These are phyloP conservation scores for Saccharomycopsis selenospora DNA, from an alignment of 805 yeast genomes.

Conservation along the genomic window DNA sequence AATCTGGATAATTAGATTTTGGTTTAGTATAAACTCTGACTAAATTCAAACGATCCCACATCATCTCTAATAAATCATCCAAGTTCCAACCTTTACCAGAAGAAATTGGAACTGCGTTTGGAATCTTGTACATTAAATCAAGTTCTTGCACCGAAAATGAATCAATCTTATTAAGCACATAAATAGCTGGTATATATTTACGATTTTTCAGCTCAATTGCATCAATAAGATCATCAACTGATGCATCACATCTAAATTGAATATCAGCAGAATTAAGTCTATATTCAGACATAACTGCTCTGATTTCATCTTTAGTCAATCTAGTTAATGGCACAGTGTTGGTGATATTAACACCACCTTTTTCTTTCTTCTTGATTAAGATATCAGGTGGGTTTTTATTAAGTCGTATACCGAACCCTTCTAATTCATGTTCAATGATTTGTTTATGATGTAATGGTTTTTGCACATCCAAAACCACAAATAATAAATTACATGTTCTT, in stretches of 20 bases:
- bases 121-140: constrained; percentile 83
- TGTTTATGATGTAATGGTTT: constrained; percentile 92
- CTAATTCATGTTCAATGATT: constrained; percentile 89
- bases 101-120: constrained; percentile 95
- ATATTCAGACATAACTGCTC: constrained; percentile 95
- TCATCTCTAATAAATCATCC: constrained; percentile 85
- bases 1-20: constrained; percentile 90
- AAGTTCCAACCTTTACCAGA: constrained; percentile 96
- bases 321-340: constrained; percentile 90
- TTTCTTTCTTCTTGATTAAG: constrained; percentile 82
- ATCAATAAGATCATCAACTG: constrained; percentile 94
- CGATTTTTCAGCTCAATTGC: constrained; percentile 85
- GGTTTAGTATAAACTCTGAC: constrained; percentile 98
- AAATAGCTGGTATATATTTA: constrained; percentile 91
- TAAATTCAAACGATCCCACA: constrained; percentile 90
- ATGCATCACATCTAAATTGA: constrained; percentile 95
- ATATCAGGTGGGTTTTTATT: constrained; percentile 92
- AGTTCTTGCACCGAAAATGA: constrained; percentile 90
- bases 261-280: constrained; percentile 93
- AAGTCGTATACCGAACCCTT: constrained; percentile 94
- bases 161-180: constrained; percentile 93
- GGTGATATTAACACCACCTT: constrained; percentile 92
- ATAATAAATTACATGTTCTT: constrained; percentile 89
- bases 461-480: constrained; percentile 91
- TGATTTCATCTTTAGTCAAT: constrained; percentile 84